A percentile compares a stretch with the other conserved stretches of the same genome.
phyloP scores from a whole-genome alignment of 176 grass and related monocot species.

The Bonia amplexicaulis region DNA sequence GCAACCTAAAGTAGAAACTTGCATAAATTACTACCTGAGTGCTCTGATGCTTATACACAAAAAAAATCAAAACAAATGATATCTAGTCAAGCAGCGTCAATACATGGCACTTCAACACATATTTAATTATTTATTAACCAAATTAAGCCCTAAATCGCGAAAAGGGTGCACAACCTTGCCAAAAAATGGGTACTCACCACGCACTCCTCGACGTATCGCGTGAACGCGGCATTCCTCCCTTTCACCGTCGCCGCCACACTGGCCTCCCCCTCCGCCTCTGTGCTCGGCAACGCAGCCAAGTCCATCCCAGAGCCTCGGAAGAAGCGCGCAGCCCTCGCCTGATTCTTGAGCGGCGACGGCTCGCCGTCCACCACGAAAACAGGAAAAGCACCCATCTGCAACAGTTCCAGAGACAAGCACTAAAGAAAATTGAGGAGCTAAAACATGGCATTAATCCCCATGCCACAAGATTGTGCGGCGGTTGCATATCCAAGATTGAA shows the following conservation, averaged over 20 bases:
- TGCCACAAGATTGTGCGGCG: neutral
- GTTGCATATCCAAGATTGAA: conserved; percentile 3
- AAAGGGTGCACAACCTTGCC: neutral
- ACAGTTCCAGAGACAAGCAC: neutral
- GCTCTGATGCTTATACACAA: neutral
- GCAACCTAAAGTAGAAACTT: neutral
- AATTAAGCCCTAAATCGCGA: neutral
- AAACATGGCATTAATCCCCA: neutral
- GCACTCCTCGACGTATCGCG: conserved; percentile 51
- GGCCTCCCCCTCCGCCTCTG: conserved; percentile 6
- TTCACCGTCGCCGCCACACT: conserved; percentile 31
- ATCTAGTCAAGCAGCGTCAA: neutral
- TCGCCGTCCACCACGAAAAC: conserved; percentile 87
- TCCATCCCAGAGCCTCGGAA: conserved; percentile 64
- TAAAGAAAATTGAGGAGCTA: neutral
- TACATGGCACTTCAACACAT: neutral
- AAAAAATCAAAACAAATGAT: neutral
- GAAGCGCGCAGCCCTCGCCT: conserved; percentile 84
- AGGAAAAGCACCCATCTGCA: conserved; percentile 86
- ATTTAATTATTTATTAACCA: neutral
- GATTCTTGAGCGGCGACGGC: conserved; percentile 75
- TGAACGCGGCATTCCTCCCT: conserved; percentile 46
- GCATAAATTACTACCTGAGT: neutral
- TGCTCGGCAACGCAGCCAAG: conserved; percentile 37
- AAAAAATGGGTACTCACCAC: conserved; percentile 24